Evolutionary conservation across 1,139 yeast species (phyloP), one percentile per base, ranked within the genome.

Genomic region (Hansenula lynferdii): DNA sequence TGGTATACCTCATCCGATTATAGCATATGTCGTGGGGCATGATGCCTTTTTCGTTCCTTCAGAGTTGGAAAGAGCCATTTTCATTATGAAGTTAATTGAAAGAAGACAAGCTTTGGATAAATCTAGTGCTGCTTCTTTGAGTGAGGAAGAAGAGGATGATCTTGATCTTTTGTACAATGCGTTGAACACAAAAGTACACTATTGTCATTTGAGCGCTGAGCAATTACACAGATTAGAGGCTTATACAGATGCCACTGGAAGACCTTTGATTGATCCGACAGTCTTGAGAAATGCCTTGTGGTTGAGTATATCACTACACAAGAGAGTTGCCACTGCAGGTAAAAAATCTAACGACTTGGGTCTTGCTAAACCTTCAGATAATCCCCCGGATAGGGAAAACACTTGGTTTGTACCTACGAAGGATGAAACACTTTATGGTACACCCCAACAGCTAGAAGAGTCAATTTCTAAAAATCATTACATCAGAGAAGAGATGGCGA

Each of bases 61-160:
- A 3, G 80, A 75, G 50, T 71, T 75, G 74, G 77, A 71, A 34
- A 55, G 80, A 36, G 70, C 75, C 33, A 46, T 67, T 16, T 72
- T 72, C 44, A 58, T 68, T 6, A 62, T 69, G 38, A 63, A 58
- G 37, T 45, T 69, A 26, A 55, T 69, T 24, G 69, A 67, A 39
- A 49, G 69, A 48, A 49, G 63, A 22, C 46, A 43, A 21, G 28
- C 31, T 14, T 8, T 12, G 6, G 16, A 14, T n/a, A 15, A 18
- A 5, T 10, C 25, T 20, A 17, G 26, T 3, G 12, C 36, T 5
- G 28, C 34, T 3, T 10, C 12, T 15, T 17, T 28, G 6, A 36
- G 36, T n/a, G 45, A 41, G 1, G 34, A 10, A 8, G 24, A 25
- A 12, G 46, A 37, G 1, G 41, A 37, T 6, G 47, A 43, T 23